Percentiles rank a stretch among this genome's conserved stretches.
Conservation (phyloP, 176 grass and related monocot species). For the Aegilops bicornis region DNA sequence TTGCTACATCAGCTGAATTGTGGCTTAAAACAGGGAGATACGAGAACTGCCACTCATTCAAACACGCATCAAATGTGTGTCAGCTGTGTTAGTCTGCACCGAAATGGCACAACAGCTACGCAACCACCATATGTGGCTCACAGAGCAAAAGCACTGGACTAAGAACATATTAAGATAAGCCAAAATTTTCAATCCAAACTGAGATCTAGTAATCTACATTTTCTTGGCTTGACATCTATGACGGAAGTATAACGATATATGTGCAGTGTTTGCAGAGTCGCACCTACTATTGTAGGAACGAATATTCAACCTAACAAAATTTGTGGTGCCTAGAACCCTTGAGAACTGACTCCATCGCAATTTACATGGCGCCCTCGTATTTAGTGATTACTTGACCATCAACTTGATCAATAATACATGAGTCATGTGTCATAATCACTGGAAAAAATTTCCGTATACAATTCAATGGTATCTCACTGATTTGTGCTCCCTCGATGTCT, state of each 20-base stretch:
- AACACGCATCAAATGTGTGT: neutral
- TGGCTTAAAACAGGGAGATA: neutral
- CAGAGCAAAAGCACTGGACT: neutral
- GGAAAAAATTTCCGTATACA: neutral
- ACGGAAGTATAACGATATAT: neutral
- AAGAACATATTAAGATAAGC: neutral
- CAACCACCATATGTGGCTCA: neutral
- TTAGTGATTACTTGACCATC: neutral
- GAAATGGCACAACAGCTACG: neutral
- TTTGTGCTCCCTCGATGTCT: neutral
- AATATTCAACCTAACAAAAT: neutral
- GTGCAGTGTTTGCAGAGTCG: slow-evolving; percentile 3
- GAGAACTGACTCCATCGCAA: neutral
- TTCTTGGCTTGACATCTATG: neutral
- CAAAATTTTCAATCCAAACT: neutral
- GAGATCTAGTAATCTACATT: slow-evolving; percentile 6
- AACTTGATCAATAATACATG: neutral
- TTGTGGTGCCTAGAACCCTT: neutral
- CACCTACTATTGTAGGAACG: neutral
- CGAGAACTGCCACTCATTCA: neutral
- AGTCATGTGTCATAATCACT: no score
- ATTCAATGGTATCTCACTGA: neutral
- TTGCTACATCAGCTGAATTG: neutral
- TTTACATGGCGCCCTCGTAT: neutral
- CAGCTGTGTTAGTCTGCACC: neutral